These are phyloP conservation scores for Aspergillus brunneoviolaceus DNA, from an alignment of 2,329 filamentous ascomycete species.

Conservation along the genomic window DNA sequence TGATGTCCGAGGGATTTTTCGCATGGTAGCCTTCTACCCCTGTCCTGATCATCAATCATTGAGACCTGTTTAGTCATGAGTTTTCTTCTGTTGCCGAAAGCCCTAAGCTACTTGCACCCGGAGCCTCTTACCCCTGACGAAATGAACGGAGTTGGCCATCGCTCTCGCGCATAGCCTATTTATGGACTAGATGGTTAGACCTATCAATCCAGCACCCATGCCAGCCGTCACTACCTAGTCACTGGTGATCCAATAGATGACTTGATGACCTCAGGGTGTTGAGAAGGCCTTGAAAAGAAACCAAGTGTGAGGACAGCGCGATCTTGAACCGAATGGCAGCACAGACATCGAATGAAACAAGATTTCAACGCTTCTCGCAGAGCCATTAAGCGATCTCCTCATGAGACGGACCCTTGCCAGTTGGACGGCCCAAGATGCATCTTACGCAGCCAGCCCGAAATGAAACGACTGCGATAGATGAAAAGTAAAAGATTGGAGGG, in stretches of 20 bases:
- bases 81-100: background rate
- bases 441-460: background rate
- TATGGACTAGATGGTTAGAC: background rate
- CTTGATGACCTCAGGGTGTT: background rate
- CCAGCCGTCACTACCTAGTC: background rate
- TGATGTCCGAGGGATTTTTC: no score
- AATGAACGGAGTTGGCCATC: background rate
- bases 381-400: background rate
- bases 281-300: background rate
- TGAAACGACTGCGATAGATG: conserved; percentile 1
- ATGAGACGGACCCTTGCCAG: background rate
- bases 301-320: background rate
- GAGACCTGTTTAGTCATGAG: background rate
- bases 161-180: background rate
- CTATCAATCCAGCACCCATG: background rate
- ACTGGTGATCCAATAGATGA: background rate
- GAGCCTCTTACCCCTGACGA: conserved; percentile 1
- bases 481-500: background rate
- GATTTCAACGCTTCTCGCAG: background rate
- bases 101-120: background rate
- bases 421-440: background rate
- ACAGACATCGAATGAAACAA: background rate
- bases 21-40: no score
- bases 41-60: no score
- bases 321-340: background rate